Evolutionary conservation across 805 yeast genomes (phyloP).

Genomic region (Barnettozyma botsteinii): DNA sequence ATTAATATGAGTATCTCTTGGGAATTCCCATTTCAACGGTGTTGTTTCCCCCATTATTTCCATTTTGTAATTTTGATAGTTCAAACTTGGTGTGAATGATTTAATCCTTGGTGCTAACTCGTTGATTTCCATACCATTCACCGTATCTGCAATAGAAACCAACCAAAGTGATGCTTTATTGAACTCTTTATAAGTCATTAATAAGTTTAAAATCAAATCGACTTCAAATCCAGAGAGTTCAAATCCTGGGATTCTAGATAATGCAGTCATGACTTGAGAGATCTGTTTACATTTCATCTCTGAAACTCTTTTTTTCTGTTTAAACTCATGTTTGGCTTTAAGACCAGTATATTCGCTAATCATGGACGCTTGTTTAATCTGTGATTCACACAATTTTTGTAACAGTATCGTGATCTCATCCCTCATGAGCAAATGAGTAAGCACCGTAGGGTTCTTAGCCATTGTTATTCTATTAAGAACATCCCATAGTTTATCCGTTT

Average conservation of each 20-base stretch:
- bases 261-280: neutral
- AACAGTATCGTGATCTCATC: slow-evolving; percentile 6
- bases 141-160: neutral
- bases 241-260: slow-evolving; percentile 1
- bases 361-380: neutral
- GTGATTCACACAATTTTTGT: neutral
- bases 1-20: neutral
- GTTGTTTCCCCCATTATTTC: slow-evolving; percentile 16
- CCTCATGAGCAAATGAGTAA: slow-evolving; percentile 2
- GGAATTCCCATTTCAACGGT: slow-evolving; percentile 14
- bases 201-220: slow-evolving; percentile 2
- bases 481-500: slow-evolving; percentile 3
- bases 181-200: slow-evolving; percentile 3
- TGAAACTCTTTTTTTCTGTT: neutral
- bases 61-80: slow-evolving; percentile 15
- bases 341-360: too few relatives aligned
- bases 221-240: slow-evolving; percentile 3
- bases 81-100: slow-evolving; percentile 6
- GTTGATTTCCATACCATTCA: neutral
- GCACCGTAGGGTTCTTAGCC: neutral
- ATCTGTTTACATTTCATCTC: slow-evolving; percentile 1
- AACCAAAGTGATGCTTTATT: slow-evolving; percentile 10
- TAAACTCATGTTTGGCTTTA: neutral
- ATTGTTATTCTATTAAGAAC: neutral
- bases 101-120: neutral